A percentile compares a stretch with the other conserved stretches of the same genome.
phyloP scores from a whole-genome alignment of 768 basidiomycete species.

The Termitomyces sp. region DNA sequence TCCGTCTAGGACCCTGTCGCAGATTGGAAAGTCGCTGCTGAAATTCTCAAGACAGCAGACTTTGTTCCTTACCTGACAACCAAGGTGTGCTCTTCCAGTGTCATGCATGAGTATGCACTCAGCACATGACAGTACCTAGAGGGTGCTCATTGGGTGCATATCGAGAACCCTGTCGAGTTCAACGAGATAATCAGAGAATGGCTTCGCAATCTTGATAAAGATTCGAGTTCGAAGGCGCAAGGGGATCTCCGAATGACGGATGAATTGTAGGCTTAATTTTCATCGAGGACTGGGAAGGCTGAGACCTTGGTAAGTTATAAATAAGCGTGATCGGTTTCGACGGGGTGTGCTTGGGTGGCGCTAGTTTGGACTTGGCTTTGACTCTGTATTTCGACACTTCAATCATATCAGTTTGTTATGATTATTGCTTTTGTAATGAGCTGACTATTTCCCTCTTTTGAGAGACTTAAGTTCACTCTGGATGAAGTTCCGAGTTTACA shows the following conservation, averaged over 20 bases:
- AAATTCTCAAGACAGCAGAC: conserved; percentile 29
- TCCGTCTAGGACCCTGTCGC: conserved; percentile 40
- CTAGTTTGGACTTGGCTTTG: too few species aligned
- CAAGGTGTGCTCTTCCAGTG: conserved; percentile 21
- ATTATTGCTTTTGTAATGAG: too few species aligned
- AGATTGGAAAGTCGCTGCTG: conserved; percentile 29
- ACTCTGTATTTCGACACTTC: too few species aligned
- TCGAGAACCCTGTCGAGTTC: conserved; percentile 8
- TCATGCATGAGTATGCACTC: not conserved
- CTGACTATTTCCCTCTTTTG: too few species aligned
- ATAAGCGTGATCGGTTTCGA: too few species aligned
- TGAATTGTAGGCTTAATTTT: not conserved
- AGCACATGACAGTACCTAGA: not conserved
- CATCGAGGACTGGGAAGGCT: too few species aligned
- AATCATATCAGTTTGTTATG: too few species aligned
- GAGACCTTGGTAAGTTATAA: too few species aligned
- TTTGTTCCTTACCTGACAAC: conserved; percentile 34
- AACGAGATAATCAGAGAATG: conserved; percentile 8
- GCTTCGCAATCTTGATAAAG: not conserved
- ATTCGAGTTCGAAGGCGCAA: not conserved
- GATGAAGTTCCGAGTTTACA: too few species aligned
- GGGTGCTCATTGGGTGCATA: conserved; percentile 12
- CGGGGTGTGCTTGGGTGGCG: too few species aligned
- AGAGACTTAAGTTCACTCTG: too few species aligned
- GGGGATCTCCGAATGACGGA: not conserved